Evolutionary conservation across 352 stramenopile species (phyloP).

Genomic region (Phytophthora hibernalis): DNA sequence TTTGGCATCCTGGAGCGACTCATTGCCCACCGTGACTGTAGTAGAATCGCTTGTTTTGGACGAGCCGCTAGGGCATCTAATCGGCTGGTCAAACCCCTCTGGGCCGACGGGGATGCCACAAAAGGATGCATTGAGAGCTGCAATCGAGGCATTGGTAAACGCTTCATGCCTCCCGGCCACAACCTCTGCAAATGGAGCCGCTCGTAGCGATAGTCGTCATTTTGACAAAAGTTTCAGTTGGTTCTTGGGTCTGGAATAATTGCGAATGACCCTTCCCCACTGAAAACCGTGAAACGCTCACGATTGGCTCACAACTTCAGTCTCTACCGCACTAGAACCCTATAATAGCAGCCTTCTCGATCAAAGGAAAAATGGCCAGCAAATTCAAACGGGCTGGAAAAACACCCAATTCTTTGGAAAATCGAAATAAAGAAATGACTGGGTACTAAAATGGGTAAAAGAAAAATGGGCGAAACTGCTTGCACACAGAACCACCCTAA

Average conservation of each 20-base stretch:
- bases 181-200: background rate
- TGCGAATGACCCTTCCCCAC: too few relatives aligned
- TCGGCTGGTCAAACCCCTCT: background rate
- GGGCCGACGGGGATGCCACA: background rate
- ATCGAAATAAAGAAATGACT: background rate
- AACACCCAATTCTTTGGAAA: background rate
- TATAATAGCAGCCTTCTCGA: too few relatives aligned
- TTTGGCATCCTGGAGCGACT: too few relatives aligned
- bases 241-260: too few relatives aligned
- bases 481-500: background rate
- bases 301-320: too few relatives aligned
- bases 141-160: background rate
- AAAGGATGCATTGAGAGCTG: slow-evolving; percentile 2
- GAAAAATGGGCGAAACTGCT: background rate
- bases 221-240: background rate
- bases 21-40: too few relatives aligned
- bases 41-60: background rate
- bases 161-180: background rate
- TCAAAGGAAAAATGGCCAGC: too few relatives aligned
- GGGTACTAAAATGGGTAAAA: background rate
- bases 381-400: too few relatives aligned
- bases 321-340: too few relatives aligned
- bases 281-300: too few relatives aligned
- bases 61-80: background rate
- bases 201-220: background rate